Conservation (phyloP, 2,329 filamentous ascomycete species). For the Oidium heveae region DNA sequence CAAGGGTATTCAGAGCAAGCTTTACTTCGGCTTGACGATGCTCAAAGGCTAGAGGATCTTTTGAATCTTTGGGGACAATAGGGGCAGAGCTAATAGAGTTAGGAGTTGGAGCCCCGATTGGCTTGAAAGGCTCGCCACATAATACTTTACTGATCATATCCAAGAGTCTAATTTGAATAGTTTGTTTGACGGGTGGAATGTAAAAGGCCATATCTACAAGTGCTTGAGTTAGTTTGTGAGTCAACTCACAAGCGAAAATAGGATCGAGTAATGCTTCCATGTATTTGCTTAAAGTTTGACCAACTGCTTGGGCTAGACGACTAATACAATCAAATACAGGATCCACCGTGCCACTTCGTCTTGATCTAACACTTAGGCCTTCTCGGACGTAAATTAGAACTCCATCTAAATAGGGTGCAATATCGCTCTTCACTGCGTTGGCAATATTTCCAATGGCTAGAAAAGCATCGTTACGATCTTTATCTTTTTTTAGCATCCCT, state of each 20-base stretch:
- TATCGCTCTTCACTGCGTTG: conserved; percentile 84
- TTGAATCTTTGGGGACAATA: conserved; percentile 65
- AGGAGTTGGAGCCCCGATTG: conserved; percentile 63
- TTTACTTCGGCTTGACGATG: conserved; percentile 69
- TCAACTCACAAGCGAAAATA: conserved; percentile 89
- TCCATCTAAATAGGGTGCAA: conserved; percentile 82
- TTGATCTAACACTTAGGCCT: conserved; percentile 58
- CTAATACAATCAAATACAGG: conserved; percentile 97
- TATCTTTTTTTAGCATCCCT: conserved; percentile 79
- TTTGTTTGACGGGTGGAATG: conserved; percentile 78
- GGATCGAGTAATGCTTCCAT: conserved; percentile 89
- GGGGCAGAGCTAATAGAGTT: conserved; percentile 63
- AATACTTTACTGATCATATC: conserved; percentile 90
- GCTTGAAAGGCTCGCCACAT: conserved; percentile 76
- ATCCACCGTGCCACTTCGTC: conserved; percentile 22
- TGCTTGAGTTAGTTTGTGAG: conserved; percentile 79
- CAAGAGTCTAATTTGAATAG: conserved; percentile 77
- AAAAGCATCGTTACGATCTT: conserved; percentile 83
- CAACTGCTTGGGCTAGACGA: conserved; percentile 80
- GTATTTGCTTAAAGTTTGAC: conserved; percentile 91
- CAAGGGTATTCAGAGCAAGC: conserved; percentile 75
- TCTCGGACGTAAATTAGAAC: conserved; percentile 87
- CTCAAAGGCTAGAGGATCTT: conserved; percentile 61
- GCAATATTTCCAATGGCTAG: conserved; percentile 90
- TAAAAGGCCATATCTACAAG: conserved; percentile 98